Conservation (phyloP, 768 basidiomycete genomes). For the Sporobolomyces roseus region DNA sequence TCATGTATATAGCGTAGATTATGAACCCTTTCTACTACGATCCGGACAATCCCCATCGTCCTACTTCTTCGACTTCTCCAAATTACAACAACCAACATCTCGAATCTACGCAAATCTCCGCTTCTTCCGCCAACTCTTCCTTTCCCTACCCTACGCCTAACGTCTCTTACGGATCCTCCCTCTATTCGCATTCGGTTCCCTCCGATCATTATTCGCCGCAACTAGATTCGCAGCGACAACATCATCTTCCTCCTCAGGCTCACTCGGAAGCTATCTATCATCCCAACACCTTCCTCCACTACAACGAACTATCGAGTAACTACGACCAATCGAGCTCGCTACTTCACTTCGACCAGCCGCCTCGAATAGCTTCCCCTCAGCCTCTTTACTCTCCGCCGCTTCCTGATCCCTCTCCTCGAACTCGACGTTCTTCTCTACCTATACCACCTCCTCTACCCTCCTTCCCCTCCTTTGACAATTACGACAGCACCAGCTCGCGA, state of each 20-base stretch:
- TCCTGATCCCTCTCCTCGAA: neutral
- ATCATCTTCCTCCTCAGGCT: neutral
- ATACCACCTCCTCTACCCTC: neutral
- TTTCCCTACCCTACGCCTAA: neutral
- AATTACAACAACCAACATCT: too few relatives aligned
- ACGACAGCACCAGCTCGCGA: too few relatives aligned
- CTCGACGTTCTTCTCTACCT: neutral
- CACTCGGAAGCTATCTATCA: too few relatives aligned
- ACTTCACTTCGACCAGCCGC: constrained; percentile 2
- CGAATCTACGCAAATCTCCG: constrained; percentile 9
- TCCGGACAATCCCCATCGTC: too few relatives aligned
- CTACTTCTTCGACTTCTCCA: too few relatives aligned
- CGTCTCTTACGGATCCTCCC: neutral
- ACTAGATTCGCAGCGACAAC: neutral
- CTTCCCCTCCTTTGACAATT: too few relatives aligned
- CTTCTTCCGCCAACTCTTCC: neutral
- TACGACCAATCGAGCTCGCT: neutral
- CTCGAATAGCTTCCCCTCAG: too few relatives aligned
- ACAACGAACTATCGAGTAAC: neutral
- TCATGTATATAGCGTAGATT: too few relatives aligned
- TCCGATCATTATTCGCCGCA: neutral
- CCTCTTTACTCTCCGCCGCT: too few relatives aligned
- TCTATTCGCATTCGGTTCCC: neutral
- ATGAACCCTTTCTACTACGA: too few relatives aligned
- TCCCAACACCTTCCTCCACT: neutral